Percentiles rank a stretch among this genome's conserved stretches.
Evolutionary conservation across 768 basidiomycete genomes (phyloP).

Genomic region (Leccinellum rugosiceps): DNA sequence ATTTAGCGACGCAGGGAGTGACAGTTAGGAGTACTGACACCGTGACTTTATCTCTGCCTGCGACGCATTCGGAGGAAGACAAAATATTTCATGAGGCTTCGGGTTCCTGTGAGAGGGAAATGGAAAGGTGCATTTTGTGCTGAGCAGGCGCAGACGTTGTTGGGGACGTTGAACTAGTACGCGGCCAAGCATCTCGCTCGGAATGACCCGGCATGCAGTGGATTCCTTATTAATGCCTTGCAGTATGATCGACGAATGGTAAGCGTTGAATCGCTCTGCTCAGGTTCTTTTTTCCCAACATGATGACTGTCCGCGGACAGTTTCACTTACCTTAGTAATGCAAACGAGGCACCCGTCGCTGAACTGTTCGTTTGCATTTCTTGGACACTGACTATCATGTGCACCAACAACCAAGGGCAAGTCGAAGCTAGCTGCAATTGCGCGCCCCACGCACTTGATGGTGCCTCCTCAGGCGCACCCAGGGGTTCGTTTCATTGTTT

Average conservation of each 20-base stretch:
- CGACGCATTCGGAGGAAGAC: slow-evolving; percentile 52
- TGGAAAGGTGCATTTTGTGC: slow-evolving; percentile 31
- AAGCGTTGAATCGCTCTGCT: too few species aligned
- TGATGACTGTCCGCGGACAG: too few species aligned
- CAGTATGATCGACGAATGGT: too few species aligned
- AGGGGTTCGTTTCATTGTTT: slow-evolving; percentile 2
- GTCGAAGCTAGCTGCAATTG: background rate
- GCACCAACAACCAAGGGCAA: background rate
- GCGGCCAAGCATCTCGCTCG: slow-evolving; percentile 5
- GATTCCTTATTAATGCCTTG: too few species aligned
- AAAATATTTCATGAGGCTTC: slow-evolving; percentile 72
- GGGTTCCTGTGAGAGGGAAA: slow-evolving; percentile 55
- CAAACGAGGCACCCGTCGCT: too few species aligned
- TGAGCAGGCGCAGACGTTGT: slow-evolving; percentile 2
- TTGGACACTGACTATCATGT: background rate
- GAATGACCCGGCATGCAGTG: too few species aligned
- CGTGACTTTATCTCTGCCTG: slow-evolving; percentile 62
- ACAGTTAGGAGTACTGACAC: slow-evolving; percentile 42
- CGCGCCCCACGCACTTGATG: background rate
- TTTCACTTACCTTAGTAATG: too few species aligned
- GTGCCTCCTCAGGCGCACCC: background rate
- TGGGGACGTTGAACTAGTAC: background rate
- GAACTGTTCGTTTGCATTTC: too few species aligned
- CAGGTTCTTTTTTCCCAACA: too few species aligned
- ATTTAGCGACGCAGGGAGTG: too few species aligned